Evolutionary conservation across 345 rosid genomes (phyloP), one percentile per base, ranked within the genome.

Genomic region (Corymbia maculata): DNA sequence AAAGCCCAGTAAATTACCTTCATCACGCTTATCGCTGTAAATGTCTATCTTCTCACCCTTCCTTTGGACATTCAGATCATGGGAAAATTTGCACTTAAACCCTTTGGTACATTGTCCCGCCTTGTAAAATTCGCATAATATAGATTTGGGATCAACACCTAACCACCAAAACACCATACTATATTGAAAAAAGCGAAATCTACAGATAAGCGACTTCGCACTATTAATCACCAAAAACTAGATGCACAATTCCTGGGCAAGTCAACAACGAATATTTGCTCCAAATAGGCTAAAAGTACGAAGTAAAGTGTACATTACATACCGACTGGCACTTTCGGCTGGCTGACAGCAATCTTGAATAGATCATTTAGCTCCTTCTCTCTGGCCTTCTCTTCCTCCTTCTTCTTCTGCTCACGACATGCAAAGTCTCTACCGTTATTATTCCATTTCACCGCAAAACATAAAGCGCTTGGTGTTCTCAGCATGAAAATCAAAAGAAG

Each of bases 131-230:
- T 97, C 97, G 88, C 98, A 97, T 15, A 98, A 32, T 49, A 97
- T 98, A 11, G 99, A 98, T 94, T 97, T 98, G 24, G 99, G 99
- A 93, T 98, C 98, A 90, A 95, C 99, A 92, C 99, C 99, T 98
- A 88, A 87, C 51, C 88, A 88, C 80, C 52, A 89, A 50, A 79
- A 85, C 79, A 53, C 85, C 88, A 87, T 28, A 42, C 66, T 55
- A 79, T 86, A 85, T 61, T 32, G 85, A 55, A 85, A 64, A 28
- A 85, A 51, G 86, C 30, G 32, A 59, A 30, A 64, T 51, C 64
- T 26, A 66, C 44, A 47, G 44, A 28, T 85, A 55, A 51, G 64
- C 28, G 9, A 85, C 49, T 36, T 21, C 50, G 36, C 82, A 36
- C 82, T 36, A 70, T 17, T 9, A 70, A 70, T 36, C 82, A 36